Conservation (phyloP, 2,329 filamentous ascomycete genomes). For the Ophiognomonia clavigignenti-juglandacearum region DNA sequence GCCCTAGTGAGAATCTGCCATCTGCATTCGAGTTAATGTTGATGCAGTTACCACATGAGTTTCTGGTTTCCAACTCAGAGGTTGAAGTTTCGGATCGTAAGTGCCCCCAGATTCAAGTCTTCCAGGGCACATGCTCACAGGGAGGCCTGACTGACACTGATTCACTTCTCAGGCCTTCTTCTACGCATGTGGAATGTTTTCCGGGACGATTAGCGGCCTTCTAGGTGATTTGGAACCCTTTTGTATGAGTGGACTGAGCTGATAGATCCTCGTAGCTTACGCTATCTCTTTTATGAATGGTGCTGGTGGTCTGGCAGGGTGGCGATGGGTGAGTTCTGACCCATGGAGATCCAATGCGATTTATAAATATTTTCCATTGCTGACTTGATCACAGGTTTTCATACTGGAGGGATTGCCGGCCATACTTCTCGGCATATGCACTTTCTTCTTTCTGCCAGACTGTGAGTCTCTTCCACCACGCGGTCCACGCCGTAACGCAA, state of each 20-base stretch:
- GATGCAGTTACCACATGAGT: slow-evolving; percentile 22
- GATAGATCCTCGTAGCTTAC: slow-evolving; percentile 15
- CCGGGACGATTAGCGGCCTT: slow-evolving; percentile 26
- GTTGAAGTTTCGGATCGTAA: slow-evolving; percentile 26
- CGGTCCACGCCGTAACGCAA: neutral
- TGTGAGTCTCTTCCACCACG: slow-evolving; percentile 14
- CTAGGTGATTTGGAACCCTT: slow-evolving; percentile 12
- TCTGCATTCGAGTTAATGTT: too few species aligned
- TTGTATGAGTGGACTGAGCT: neutral
- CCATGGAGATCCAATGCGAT: neutral
- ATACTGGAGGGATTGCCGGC: slow-evolving; percentile 24
- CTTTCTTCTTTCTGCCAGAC: slow-evolving; percentile 21
- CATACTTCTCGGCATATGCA: slow-evolving; percentile 20
- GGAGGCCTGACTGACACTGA: too few species aligned
- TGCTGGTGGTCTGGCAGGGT: slow-evolving; percentile 20
- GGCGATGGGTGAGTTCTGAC: slow-evolving; percentile 21
- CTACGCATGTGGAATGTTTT: slow-evolving; percentile 28
- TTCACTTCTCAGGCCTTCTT: slow-evolving; percentile 22
- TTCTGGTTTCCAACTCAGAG: slow-evolving; percentile 29
- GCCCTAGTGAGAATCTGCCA: neutral
- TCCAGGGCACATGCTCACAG: too few species aligned
- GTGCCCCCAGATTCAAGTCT: too few species aligned
- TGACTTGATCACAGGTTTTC: slow-evolving; percentile 18
- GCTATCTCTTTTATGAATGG: slow-evolving; percentile 25
- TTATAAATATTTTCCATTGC: neutral